Evolutionary conservation across 371 early-diverging fungal genomes (phyloP), one percentile per base, ranked within the genome.

Genomic region (Mucor saturninus): DNA sequence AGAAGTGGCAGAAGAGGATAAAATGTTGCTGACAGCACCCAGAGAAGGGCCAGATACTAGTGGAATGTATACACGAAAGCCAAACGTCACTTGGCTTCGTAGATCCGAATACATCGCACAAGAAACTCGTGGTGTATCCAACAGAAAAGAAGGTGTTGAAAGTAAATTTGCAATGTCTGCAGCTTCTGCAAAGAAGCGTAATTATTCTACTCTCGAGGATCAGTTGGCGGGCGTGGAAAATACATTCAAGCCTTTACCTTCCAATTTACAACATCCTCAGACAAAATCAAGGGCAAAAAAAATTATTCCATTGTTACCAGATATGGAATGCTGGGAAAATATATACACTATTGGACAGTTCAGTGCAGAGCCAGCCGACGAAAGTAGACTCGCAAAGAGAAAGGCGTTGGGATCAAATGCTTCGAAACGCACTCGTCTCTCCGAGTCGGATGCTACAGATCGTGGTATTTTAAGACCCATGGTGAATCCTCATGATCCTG

Each of bases 261-360:
- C 72, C 7, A 68, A 67, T 15, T 61, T 94, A 45, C 75, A 69
- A 55, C 96, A 96, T 64, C 95, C 95, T 0, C 86, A 86, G 26
- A 89, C 90, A 42, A 83, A 85, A 49, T 61, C 91, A 38, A 83
- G 69, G 30, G 93, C 91, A n/a, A 87, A 89, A 38, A 91, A 91
- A 54, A 79, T 91, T 15, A 72, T 86, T 9, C 94, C 94, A 10
- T 59, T 96, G 35, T 80, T 91, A 45, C 96, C 96, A 8, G 91
- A 94, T 63, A 84, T 83, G 39, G 71, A 65, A 10, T 71, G 84
- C 48, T 88, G 89, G 88, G 77, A 88, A 45, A 87, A 88, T 55
- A 74, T 75, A 11, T 93, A 91, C 70, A 83, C 83, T 2, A 75
- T 89, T 46, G 87, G 84, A n/a, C 84, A 86, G 13, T 91, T 90